These are phyloP conservation scores for Globisporangium abappressorium DNA, from an alignment of 352 stramenopile genomes.

Conservation along the genomic window DNA sequence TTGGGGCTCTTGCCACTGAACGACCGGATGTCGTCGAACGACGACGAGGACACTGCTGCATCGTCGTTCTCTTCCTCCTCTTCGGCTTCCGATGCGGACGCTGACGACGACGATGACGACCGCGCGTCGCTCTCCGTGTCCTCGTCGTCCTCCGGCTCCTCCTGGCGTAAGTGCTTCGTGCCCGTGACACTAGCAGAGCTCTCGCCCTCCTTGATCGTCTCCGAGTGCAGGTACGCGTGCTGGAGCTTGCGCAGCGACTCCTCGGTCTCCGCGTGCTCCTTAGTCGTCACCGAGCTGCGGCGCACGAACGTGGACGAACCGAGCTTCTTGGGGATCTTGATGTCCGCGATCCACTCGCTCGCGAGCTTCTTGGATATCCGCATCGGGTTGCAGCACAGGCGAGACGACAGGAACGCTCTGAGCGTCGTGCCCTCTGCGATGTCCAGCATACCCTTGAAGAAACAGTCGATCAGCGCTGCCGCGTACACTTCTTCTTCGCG, in stretches of 20 bases:
- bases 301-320: constrained; percentile 63
- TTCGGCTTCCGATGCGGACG: neutral
- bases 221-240: constrained; percentile 30
- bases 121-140: neutral
- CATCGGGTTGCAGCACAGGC: constrained; percentile 73
- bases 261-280: constrained; percentile 37
- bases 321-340: constrained; percentile 73
- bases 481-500: constrained; percentile 70
- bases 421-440: constrained; percentile 64
- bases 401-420: constrained; percentile 53
- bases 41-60: neutral
- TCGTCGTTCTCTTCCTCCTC: constrained; percentile 3
- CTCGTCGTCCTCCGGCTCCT: constrained; percentile 8
- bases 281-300: constrained; percentile 25
- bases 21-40: constrained; percentile 1
- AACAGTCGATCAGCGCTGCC: constrained; percentile 56
- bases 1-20: constrained; percentile 11
- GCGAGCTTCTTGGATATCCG: constrained; percentile 78
- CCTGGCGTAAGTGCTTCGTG: constrained; percentile 12
- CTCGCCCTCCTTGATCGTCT: constrained; percentile 7
- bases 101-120: constrained; percentile 3
- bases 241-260: constrained; percentile 39
- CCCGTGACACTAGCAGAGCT: neutral
- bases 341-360: constrained; percentile 58
- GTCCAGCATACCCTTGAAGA: constrained; percentile 64